Conservation (phyloP, 1,284 basidiomycete genomes). For the Puccinia polysora region DNA sequence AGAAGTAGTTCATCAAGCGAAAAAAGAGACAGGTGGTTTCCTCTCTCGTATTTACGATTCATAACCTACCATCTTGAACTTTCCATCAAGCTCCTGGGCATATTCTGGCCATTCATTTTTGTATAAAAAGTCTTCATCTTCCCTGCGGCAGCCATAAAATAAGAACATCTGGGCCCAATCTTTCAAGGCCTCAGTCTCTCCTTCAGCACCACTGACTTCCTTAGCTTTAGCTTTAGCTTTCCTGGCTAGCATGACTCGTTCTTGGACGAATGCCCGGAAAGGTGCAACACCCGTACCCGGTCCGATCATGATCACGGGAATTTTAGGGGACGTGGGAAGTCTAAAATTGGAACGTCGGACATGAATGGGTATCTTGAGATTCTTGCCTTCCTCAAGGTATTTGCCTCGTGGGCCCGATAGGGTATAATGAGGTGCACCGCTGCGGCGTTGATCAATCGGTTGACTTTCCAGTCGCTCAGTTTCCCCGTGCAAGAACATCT, state of each 20-base stretch:
- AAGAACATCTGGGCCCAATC: conserved; percentile 93
- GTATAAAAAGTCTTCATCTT: conserved; percentile 86
- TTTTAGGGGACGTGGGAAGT: conserved; percentile 92
- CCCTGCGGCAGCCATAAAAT: conserved; percentile 90
- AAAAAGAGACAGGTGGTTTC: no score
- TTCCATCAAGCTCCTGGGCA: conserved; percentile 75
- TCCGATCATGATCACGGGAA: conserved; percentile 96
- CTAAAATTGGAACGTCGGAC: conserved; percentile 94
- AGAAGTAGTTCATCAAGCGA: conserved; percentile 95
- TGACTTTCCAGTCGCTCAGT: conserved; percentile 50
- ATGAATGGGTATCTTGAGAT: conserved; percentile 83
- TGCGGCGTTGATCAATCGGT: conserved; percentile 54
- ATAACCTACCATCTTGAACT: conserved; percentile 72
- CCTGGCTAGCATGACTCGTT: conserved; percentile 88
- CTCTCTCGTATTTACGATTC: no score
- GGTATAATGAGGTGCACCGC: conserved; percentile 65
- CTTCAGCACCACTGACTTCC: conserved; percentile 56
- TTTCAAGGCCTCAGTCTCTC: conserved; percentile 78
- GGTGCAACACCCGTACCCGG: conserved; percentile 97
- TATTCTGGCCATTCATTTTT: conserved; percentile 91
- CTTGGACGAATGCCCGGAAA: conserved; percentile 97
- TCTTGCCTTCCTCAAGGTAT: conserved; percentile 63
- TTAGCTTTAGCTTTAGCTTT: conserved; percentile 70
- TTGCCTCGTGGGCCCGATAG: conserved; percentile 82
- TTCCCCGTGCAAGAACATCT: conserved; percentile 63